Evolutionary conservation across 495 filamentous ascomycete species (phyloP), one percentile per base, ranked within the genome.

Genomic region (Mytilinidion resinicola): DNA sequence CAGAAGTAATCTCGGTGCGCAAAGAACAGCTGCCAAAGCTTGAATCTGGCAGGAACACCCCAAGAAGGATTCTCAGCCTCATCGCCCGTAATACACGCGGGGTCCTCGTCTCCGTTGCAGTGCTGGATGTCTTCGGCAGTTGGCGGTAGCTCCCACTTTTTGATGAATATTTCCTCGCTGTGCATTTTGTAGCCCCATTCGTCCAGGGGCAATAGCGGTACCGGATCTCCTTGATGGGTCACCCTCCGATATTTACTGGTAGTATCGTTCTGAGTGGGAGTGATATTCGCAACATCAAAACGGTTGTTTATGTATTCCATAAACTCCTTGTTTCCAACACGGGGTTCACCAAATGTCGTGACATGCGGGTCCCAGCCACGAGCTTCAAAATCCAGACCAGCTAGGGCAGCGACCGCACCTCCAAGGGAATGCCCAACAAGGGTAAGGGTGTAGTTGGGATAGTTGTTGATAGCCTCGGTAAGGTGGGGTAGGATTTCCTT

Each of bases 1-100:
- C 90, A 93, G 70, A 98, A 98, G 68, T 98, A 98, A 72, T 98
- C 93, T 53, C 93, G 77, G 75, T 98, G 93, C 14, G 91, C 86
- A 74, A 90, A 91, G 69, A 96, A 87, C n/a, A 95, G 74, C 74
- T 95, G 83, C 89, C 95, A 93, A 9, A 91, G 78, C 68, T 85
- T 85, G 62, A 84, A 85, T 46, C 82, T 73, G 9, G 79, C 69
- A 14, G 88, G 87, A 17, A 91, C 68, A 64, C 62, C 62, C 70
- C 64, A 67, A 35, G 58, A 56, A 9, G 60, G 46, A 0, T 47
- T 33, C 15, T 67, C 61, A 21, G 51, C 47, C 35, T 68, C 70
- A 9, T 60, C 77, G 0, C 84, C 83, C 14, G 81, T 82, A 60
- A 86, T 85, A 69, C 93, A 98, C 6, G 70, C 65, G 9, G 72